Evolutionary conservation across 345 rosid species (phyloP).

Genomic region (Moricandia moricandioides): DNA sequence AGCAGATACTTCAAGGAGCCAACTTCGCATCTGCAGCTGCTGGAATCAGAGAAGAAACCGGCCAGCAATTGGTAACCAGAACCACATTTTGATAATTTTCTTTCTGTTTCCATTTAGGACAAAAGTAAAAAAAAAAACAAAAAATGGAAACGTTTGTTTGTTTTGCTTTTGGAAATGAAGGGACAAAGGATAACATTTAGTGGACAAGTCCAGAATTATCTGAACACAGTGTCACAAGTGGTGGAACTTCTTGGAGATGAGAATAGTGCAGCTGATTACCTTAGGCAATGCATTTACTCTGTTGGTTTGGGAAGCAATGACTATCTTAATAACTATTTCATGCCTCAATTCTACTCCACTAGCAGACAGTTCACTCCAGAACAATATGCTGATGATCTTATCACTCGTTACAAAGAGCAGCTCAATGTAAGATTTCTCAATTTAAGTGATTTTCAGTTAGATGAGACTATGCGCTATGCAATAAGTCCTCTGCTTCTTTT

Average conservation of each 20-base stretch:
- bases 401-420: constrained; percentile 53
- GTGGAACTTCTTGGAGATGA: constrained; percentile 62
- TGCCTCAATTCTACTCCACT: constrained; percentile 61
- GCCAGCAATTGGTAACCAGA: constrained; percentile 62
- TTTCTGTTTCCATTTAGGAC: background rate
- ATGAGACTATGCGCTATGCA: background rate
- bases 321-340: constrained; percentile 90
- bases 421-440: constrained; percentile 44
- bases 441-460: background rate
- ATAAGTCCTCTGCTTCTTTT: background rate
- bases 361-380: constrained; percentile 54
- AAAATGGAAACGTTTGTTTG: background rate
- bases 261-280: constrained; percentile 48
- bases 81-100: background rate
- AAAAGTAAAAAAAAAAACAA: background rate
- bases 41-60: constrained; percentile 81
- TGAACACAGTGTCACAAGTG: constrained; percentile 54
- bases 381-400: constrained; percentile 59
- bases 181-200: constrained; percentile 72
- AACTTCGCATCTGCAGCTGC: constrained; percentile 90
- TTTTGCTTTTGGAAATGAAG: constrained; percentile 34
- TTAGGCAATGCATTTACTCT: constrained; percentile 63
- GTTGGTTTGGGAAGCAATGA: constrained; percentile 90
- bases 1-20: constrained; percentile 57
- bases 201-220: constrained; percentile 72